phyloP scores from a whole-genome alignment of 1,139 yeast genomes.

The Diutina mesorugosa region DNA sequence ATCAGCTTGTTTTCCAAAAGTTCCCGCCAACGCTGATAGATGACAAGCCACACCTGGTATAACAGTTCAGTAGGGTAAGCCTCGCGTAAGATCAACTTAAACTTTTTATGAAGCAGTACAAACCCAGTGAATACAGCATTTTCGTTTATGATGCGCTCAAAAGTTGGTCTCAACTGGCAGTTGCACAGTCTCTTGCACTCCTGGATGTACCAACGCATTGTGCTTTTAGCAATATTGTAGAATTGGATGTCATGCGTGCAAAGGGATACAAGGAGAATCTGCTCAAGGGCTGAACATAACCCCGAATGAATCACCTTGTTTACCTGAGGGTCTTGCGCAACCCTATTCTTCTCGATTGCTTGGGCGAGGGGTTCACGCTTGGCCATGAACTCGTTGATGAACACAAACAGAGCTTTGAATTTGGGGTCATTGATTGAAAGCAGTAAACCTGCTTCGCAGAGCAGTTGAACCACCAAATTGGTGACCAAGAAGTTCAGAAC shows the following conservation, averaged over 20 bases:
- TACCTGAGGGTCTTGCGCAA: constrained; percentile 12
- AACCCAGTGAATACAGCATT: constrained; percentile 57
- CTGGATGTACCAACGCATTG: constrained; percentile 31
- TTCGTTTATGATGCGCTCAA: constrained; percentile 39
- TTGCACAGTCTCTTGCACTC: constrained; percentile 13
- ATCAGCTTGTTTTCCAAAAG: constrained; percentile 14
- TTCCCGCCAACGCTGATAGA: constrained; percentile 42
- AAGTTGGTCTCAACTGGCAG: constrained; percentile 24
- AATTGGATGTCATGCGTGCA: constrained; percentile 48
- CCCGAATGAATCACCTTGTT: constrained; percentile 9
- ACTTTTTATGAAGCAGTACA: constrained; percentile 62
- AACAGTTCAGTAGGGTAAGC: constrained; percentile 49
- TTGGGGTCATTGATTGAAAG: constrained; percentile 23
- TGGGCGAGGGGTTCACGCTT: constrained; percentile 13
- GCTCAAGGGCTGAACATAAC: constrained; percentile 24
- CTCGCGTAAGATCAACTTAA: constrained; percentile 43
- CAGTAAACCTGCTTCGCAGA: constrained; percentile 25
- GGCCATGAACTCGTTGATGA: constrained; percentile 19
- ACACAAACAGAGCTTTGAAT: constrained; percentile 25
- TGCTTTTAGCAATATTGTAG: constrained; percentile 37
- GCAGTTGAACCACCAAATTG: constrained; percentile 20
- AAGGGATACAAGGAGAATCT: constrained; percentile 33
- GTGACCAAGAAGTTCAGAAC: constrained; percentile 15
- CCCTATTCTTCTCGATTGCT: constrained; percentile 13
- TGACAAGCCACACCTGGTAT: constrained; percentile 46